Conservation (phyloP, 2,329 filamentous ascomycete genomes). For the Venturia effusa region DNA sequence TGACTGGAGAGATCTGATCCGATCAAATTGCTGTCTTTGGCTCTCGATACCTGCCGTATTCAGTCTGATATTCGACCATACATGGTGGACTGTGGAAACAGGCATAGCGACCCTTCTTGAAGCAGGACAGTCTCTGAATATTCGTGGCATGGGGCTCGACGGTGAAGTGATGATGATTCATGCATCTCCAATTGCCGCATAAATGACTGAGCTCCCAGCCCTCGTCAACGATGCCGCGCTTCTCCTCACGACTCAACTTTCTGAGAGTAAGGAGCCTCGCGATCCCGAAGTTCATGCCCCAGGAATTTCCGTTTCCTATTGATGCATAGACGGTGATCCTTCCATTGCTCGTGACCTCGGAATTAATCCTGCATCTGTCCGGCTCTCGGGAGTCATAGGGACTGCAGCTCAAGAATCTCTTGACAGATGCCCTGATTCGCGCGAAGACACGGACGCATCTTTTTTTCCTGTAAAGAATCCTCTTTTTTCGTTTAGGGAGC, state of each 20-base stretch:
- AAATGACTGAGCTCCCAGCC: neutral
- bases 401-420: no score
- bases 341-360: neutral
- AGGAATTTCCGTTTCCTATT: neutral
- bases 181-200: neutral
- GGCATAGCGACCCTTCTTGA: neutral
- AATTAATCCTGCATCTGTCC: neutral
- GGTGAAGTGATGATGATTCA: neutral
- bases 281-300: neutral
- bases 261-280: constrained; percentile 10
- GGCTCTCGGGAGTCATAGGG: no score
- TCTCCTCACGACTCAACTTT: constrained; percentile 17
- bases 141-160: neutral
- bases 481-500: no score
- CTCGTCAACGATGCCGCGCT: constrained; percentile 18
- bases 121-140: neutral
- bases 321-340: neutral
- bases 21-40: neutral
- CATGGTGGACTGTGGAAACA: neutral
- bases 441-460: no score
- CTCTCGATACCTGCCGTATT: neutral
- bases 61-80: neutral
- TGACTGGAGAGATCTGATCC: no score
- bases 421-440: no score
- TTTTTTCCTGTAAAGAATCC: no score